Conservation (phyloP, 1,284 basidiomycete genomes). For the Boletus mariae region DNA sequence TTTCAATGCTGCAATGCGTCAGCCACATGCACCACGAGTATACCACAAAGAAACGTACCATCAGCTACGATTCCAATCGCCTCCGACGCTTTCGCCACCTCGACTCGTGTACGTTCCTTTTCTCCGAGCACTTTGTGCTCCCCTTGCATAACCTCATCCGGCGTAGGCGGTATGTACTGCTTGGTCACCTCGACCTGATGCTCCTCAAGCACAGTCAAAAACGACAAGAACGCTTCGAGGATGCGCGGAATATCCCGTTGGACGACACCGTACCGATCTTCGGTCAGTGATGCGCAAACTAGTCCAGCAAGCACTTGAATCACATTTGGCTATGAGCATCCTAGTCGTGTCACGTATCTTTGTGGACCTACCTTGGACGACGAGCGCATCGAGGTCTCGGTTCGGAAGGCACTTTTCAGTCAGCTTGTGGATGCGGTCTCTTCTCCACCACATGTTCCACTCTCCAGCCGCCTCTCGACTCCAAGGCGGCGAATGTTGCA, state of each 20-base stretch:
- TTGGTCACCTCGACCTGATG: conserved; percentile 48
- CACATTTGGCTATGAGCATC: not conserved
- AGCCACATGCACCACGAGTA: conserved; percentile 1
- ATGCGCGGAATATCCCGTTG: conserved; percentile 80
- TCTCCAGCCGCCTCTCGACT: conserved; percentile 24
- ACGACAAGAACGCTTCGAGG: conserved; percentile 69
- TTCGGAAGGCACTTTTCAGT: conserved; percentile 56
- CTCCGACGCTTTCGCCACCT: conserved; percentile 52
- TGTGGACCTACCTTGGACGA: conserved; percentile 49
- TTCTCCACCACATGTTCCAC: conserved; percentile 51
- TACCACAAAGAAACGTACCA: conserved; percentile 38
- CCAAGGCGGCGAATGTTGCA: conserved; percentile 31
- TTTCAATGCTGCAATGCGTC: conserved; percentile 52
- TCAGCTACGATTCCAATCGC: conserved; percentile 53
- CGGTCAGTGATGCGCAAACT: conserved; percentile 67
- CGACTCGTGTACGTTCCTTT: conserved; percentile 36
- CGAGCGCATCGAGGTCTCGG: conserved; percentile 54
- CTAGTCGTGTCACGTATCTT: not conserved
- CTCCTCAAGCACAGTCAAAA: conserved; percentile 62
- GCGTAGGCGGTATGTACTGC: conserved; percentile 36
- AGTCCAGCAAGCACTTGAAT: conserved; percentile 62
- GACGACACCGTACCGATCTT: conserved; percentile 79
- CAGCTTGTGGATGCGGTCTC: conserved; percentile 49
- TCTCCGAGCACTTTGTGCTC: conserved; percentile 28
- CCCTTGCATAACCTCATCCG: conserved; percentile 35